Conservation (phyloP, 352 stramenopile species). For the Thalassiosira ordinaria region DNA sequence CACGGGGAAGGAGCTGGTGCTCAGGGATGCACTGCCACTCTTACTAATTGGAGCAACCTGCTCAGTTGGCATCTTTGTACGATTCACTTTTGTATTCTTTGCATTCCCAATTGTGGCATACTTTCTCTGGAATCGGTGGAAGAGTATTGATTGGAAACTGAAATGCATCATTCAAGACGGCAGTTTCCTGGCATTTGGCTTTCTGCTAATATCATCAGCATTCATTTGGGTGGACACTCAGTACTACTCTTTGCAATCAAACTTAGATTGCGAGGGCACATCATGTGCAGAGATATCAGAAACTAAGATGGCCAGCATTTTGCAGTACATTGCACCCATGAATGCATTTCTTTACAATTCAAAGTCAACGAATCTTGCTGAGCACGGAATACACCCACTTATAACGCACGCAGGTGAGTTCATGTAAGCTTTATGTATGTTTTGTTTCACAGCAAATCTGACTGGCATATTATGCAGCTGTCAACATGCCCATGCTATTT, state of each 20-base stretch:
- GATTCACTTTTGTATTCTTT: slow-evolving; percentile 83
- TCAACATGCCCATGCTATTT: slow-evolving; percentile 94
- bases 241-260: slow-evolving; percentile 46
- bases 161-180: slow-evolving; percentile 31
- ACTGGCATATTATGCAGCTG: slow-evolving; percentile 44
- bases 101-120: slow-evolving; percentile 62
- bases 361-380: slow-evolving; percentile 89
- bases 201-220: slow-evolving; percentile 43
- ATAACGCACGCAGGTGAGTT: slow-evolving; percentile 84
- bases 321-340: slow-evolving; percentile 70
- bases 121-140: slow-evolving; percentile 50
- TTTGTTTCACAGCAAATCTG: neutral
- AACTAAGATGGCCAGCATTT: slow-evolving; percentile 7
- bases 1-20: neutral
- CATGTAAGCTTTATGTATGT: neutral
- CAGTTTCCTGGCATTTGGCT: slow-evolving; percentile 30
- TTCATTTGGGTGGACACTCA: slow-evolving; percentile 50
- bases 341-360: slow-evolving; percentile 94
- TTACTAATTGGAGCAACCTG: slow-evolving; percentile 58
- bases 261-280: slow-evolving; percentile 3
- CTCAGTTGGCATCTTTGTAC: slow-evolving; percentile 73
- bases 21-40: slow-evolving; percentile 16
- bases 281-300: slow-evolving; percentile 16
- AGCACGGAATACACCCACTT: slow-evolving; percentile 91
- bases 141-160: slow-evolving; percentile 13